Percentiles rank a stretch among this genome's conserved stretches.
phyloP scores from a whole-genome alignment of 2,329 filamentous ascomycete genomes.

The Sordariomycetes sp. region DNA sequence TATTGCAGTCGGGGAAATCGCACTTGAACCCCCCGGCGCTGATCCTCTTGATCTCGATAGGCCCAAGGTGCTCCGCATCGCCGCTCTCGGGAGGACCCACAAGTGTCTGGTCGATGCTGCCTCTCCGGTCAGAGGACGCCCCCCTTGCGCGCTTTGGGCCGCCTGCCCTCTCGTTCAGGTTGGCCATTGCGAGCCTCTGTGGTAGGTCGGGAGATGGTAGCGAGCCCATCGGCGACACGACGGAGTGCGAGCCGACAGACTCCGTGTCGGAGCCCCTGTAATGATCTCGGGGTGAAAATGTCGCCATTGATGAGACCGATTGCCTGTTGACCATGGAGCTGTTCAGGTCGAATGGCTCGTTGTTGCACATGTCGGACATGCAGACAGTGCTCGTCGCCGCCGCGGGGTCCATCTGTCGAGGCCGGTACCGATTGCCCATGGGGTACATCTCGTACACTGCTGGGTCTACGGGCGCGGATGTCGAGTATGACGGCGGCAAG shows the following conservation, averaged over 20 bases:
- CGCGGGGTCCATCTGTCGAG: neutral
- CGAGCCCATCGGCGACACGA: neutral
- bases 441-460: neutral
- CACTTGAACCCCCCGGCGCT: slow-evolving; percentile 28
- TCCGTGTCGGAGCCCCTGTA: neutral
- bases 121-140: neutral
- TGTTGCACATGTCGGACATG: slow-evolving; percentile 1
- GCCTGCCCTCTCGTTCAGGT: neutral
- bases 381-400: neutral
- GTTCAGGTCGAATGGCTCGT: neutral
- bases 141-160: neutral
- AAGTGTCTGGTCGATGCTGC: neutral
- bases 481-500: neutral
- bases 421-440: neutral
- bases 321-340: neutral
- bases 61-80: neutral
- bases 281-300: neutral
- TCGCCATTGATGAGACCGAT: neutral
- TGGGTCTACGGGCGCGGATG: neutral
- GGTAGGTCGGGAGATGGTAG: neutral
- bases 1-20: slow-evolving; percentile 29
- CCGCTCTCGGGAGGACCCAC: neutral
- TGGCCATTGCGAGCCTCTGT: neutral
- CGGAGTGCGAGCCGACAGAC: neutral
- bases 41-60: slow-evolving; percentile 8